phyloP scores from a whole-genome alignment of 768 basidiomycete genomes.

The Tylopilus plumbeoviolaceoides region DNA sequence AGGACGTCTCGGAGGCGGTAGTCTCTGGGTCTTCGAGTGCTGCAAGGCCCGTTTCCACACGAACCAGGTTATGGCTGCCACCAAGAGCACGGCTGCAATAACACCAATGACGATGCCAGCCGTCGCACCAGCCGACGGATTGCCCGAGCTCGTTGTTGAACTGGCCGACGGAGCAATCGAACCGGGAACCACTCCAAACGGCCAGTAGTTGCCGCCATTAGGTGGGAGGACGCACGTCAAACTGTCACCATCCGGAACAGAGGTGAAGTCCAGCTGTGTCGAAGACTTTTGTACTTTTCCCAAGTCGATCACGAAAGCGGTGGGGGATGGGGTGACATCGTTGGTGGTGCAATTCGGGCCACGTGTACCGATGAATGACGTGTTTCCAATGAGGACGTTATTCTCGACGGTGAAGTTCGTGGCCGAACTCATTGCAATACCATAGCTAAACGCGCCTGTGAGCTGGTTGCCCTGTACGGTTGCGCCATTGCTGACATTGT shows the following conservation, averaged over 20 bases:
- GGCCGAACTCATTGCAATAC: constrained; percentile 61
- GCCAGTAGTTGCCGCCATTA: constrained; percentile 67
- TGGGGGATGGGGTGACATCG: constrained; percentile 49
- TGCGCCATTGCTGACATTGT: constrained; percentile 52
- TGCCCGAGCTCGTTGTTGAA: constrained; percentile 13
- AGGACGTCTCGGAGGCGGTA: constrained; percentile 20
- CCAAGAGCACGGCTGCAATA: constrained; percentile 40
- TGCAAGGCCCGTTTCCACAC: constrained; percentile 46
- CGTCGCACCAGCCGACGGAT: constrained; percentile 26
- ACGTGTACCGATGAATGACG: constrained; percentile 66
- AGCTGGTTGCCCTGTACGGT: constrained; percentile 54
- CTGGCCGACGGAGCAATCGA: constrained; percentile 21
- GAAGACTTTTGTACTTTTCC: constrained; percentile 38
- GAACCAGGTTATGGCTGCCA: constrained; percentile 42
- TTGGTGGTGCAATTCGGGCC: constrained; percentile 59
- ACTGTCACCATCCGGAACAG: constrained; percentile 49
- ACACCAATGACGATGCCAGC: constrained; percentile 52
- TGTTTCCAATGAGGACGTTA: constrained; percentile 63
- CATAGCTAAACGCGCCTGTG: constrained; percentile 71
- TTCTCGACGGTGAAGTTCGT: constrained; percentile 61
- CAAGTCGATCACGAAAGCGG: constrained; percentile 55
- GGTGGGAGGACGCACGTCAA: constrained; percentile 70
- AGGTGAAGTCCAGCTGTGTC: constrained; percentile 51
- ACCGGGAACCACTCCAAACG: constrained; percentile 52
- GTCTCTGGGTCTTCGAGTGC: constrained; percentile 19